Evolutionary conservation across 1,139 yeast genomes (phyloP).

Genomic region (Magnusiomyces tetraspermus): DNA sequence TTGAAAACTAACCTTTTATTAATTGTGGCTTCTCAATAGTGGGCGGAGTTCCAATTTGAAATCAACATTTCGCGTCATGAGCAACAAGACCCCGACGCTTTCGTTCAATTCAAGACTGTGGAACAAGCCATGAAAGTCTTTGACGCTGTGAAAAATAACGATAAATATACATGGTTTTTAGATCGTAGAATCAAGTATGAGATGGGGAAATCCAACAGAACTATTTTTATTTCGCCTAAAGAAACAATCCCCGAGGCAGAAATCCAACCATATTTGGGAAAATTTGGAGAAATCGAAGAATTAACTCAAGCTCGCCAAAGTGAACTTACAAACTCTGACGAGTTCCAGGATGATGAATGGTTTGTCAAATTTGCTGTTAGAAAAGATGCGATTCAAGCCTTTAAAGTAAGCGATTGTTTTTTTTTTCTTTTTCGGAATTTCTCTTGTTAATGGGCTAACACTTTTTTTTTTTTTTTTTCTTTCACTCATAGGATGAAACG

Average conservation of each 20-base stretch:
- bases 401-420: slow-evolving; percentile 35
- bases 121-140: no score
- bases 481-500: neutral
- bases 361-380: slow-evolving; percentile 74
- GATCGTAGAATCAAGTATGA: no score
- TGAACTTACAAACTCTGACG: slow-evolving; percentile 13
- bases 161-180: no score
- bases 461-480: slow-evolving; percentile 62
- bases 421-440: slow-evolving; percentile 26
- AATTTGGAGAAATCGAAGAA: slow-evolving; percentile 70
- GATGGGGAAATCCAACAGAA: slow-evolving; percentile 82
- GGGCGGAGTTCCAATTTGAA: no score
- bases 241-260: slow-evolving; percentile 17
- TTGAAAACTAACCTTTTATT: no score
- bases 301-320: slow-evolving; percentile 33
- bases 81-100: no score
- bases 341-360: slow-evolving; percentile 43
- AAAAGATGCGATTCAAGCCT: slow-evolving; percentile 86
- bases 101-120: no score
- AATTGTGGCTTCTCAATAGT: no score
- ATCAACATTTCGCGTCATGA: no score
- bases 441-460: no score
- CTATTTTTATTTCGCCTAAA: slow-evolving; percentile 42
- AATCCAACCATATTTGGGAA: slow-evolving; percentile 36
- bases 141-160: no score